These are phyloP conservation scores for Taiozyma onychis DNA, from an alignment of 1,139 yeast species.

Conservation along the genomic window DNA sequence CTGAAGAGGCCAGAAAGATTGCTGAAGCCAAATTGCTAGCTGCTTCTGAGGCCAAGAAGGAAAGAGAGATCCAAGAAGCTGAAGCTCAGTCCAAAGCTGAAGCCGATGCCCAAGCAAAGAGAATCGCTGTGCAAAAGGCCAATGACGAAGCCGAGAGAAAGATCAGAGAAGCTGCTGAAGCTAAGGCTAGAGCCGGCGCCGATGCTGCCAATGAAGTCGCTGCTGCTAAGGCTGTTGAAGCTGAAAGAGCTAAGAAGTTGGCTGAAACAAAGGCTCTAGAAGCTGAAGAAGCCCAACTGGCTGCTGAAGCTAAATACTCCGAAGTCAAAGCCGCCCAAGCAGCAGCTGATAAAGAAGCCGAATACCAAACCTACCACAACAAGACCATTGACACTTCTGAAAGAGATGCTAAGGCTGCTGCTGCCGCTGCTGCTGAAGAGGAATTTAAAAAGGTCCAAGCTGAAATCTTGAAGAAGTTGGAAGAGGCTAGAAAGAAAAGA, in stretches of 20 bases:
- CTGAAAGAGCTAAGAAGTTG: neutral
- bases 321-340: neutral
- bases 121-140: neutral
- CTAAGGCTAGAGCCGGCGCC: neutral
- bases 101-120: neutral
- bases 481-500: conserved; percentile 15
- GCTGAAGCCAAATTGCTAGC: neutral
- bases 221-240: neutral
- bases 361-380: neutral
- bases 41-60: neutral
- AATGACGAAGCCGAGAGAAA: neutral
- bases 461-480: conserved; percentile 7
- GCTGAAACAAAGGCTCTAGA: neutral
- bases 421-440: conserved; percentile 1
- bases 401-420: neutral
- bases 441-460: conserved; percentile 9
- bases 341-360: neutral
- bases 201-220: neutral
- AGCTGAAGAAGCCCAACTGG: neutral
- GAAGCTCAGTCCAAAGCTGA: conserved; percentile 1
- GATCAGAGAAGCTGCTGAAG: neutral
- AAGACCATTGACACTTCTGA: neutral
- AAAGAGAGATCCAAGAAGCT: neutral
- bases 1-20: neutral
- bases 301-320: neutral